Base-by-base conservation (phyloP, 768 basidiomycete species). In the Sarcodon aspratus region DNA sequence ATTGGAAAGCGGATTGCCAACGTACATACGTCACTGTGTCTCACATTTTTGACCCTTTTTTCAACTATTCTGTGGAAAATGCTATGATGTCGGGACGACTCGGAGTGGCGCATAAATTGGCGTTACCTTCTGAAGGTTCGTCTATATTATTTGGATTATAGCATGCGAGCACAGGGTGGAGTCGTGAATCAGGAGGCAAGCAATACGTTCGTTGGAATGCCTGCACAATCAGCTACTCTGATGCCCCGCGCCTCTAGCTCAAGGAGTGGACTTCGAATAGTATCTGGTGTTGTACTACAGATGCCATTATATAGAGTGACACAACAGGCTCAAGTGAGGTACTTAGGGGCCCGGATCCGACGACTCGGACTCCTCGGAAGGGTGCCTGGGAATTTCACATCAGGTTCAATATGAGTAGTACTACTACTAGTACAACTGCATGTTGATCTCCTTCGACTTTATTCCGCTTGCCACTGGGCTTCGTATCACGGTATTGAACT, bases 1-100 rank as follows among this genome's bases (percentile, higher is more conserved):
- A n/a, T n/a, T n/a, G n/a, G n/a, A n/a, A n/a, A n/a, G n/a, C n/a
- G 95, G 7, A 96, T 94, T 55, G 89, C 92, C 52, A 93, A 94
- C 65, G 90, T 88, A 61, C 60, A 80, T 70, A n/a, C n/a, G n/a
- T n/a, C n/a, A n/a, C n/a, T 6, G 13, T 40, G 9, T n/a, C 9
- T 42, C 5, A 27, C 5, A 27, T 27, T 5, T 31, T 47, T 40
- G 31, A 15, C 42, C 47, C 43, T n/a, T 7, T 1, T 9, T 33
- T 18, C 6, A 7, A 45, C 9, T 7, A 34, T 46, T 47, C 47
- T 38, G 38, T 12, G 8, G n/a, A 59, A 36, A 52, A 82, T 73
- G 73, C 84, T 57, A 86, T n/a, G n/a, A 85, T 56, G 79, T 76
- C 15, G 78, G 75, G 10, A 81, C 80, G n/a, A n/a, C n/a, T n/a